Evolutionary conservation across 2,329 filamentous ascomycete species (phyloP).

Genomic region (Fusarium sp.): DNA sequence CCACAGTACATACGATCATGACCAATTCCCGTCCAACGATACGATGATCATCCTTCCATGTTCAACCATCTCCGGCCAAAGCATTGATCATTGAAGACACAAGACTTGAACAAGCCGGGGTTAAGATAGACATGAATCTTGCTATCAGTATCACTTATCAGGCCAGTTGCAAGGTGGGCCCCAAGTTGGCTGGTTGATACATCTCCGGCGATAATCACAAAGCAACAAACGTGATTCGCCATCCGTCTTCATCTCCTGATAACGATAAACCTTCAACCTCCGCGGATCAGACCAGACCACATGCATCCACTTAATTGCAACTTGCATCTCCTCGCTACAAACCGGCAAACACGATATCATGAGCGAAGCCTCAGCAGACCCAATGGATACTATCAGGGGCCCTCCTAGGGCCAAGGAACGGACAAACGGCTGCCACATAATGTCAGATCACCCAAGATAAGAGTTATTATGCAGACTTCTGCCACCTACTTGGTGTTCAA

Average conservation of each 20-base stretch:
- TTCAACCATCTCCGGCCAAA: slow-evolving; percentile 15
- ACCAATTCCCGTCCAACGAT: not conserved
- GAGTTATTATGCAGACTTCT: slow-evolving; percentile 29
- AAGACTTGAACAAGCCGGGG: slow-evolving; percentile 9
- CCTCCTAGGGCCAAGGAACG: slow-evolving; percentile 3
- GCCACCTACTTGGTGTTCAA: not conserved
- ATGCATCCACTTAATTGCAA: slow-evolving; percentile 37
- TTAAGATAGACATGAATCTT: not conserved
- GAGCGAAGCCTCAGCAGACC: slow-evolving; percentile 27
- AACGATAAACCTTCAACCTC: slow-evolving; percentile 37
- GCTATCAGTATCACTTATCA: slow-evolving; percentile 36
- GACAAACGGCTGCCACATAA: slow-evolving; percentile 19
- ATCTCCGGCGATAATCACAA: slow-evolving; percentile 42
- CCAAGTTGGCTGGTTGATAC: slow-evolving; percentile 30
- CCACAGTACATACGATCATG: not conserved
- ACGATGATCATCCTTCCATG: slow-evolving; percentile 4
- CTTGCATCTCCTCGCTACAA: slow-evolving; percentile 48
- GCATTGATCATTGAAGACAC: slow-evolving; percentile 5
- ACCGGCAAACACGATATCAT: slow-evolving; percentile 33
- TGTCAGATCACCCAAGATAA: slow-evolving; percentile 19
- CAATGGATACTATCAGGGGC: slow-evolving; percentile 10
- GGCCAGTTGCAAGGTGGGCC: slow-evolving; percentile 30
- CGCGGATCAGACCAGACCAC: slow-evolving; percentile 38
- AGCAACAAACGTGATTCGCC: slow-evolving; percentile 44
- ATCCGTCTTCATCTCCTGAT: slow-evolving; percentile 30